Base-by-base conservation (phyloP, 305 asterid genomes). In the Euphrasia arctica region DNA sequence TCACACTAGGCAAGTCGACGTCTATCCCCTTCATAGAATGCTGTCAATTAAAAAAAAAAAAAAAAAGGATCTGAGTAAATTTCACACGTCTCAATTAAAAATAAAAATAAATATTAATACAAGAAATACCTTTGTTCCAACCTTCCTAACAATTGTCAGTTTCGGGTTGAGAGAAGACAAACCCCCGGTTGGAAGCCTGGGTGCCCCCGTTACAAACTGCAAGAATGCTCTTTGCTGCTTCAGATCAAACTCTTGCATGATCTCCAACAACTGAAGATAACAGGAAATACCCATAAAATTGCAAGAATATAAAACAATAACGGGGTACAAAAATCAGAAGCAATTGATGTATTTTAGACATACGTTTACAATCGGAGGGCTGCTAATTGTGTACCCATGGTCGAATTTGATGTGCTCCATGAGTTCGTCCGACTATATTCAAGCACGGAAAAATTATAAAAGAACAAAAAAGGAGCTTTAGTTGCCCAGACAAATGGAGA, bases 181-280 rank as follows among this genome's bases (percentile, higher is more conserved):
- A 4, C 98, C 99, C 56, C 98, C 98, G 0, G 80, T 80, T 52
- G 98, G 98, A 66, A 94, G 98, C 39, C 96, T 85, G 62, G 97
- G 96, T 51, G 97, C 91, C 50, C 99, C 99, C 3, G 99, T 94
- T 70, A 90, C 95, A 80, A 94, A 94, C 89, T 81, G 95, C 84
- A 90, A 74, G 83, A 94, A 90, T 42, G 91, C 88, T 64, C 95
- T 77, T 80, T 94, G 95, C 82, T 94, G 90, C 75, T 76, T 76
- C 49, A 48, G 70, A 74, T 86, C 78, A 69, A 94, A 85, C 88
- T 94, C 96, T 76, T 48, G 82, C 83, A 94, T 78, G 69, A 94
- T 88, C 78, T 85, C 95, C 72, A 94, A 80, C 36, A 94, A 78
- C 99, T 94, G 86, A 32, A 63, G 27, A 56, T 59, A 25, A 41